These are phyloP conservation scores for Parasarocladium wereldwijsianum DNA, from an alignment of 2,329 filamentous ascomycete species.

Conservation along the genomic window DNA sequence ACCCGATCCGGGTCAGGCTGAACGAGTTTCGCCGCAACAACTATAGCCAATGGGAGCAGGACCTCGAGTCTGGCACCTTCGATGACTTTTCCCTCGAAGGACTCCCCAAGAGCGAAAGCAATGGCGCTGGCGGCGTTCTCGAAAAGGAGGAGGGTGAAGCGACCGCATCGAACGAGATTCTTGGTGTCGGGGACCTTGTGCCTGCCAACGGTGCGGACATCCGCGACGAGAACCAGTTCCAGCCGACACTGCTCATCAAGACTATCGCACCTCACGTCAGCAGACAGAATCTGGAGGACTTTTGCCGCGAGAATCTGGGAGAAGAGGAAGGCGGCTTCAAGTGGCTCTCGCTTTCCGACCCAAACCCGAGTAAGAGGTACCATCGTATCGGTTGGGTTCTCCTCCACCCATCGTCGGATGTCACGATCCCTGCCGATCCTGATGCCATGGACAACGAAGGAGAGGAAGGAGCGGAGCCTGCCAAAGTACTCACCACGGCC, in stretches of 20 bases:
- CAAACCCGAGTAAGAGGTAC: constrained; percentile 91
- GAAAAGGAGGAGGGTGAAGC: constrained; percentile 96
- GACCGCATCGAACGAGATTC: constrained; percentile 77
- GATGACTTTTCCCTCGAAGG: constrained; percentile 92
- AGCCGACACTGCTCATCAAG: constrained; percentile 92
- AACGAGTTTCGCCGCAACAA: constrained; percentile 65
- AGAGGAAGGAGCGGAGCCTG: constrained; percentile 40
- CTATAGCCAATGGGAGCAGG: constrained; percentile 79
- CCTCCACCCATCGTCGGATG: constrained; percentile 66
- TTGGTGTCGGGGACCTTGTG: constrained; percentile 82
- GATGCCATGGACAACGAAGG: constrained; percentile 54
- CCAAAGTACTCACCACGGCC: constrained; percentile 43
- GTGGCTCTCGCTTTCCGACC: constrained; percentile 90
- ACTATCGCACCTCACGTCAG: constrained; percentile 95
- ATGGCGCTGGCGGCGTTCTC: constrained; percentile 65
- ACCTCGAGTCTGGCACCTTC: constrained; percentile 72
- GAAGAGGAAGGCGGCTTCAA: constrained; percentile 87
- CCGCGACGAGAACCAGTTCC: constrained; percentile 73
- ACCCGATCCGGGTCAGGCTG: constrained; percentile 59
- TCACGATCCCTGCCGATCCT: constrained; percentile 48
- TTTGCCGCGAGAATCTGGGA: constrained; percentile 87
- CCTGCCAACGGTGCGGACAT: constrained; percentile 74
- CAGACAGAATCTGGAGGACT: constrained; percentile 80
- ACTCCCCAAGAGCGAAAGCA: constrained; percentile 83
- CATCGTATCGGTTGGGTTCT: constrained; percentile 99